Evolutionary conservation across 2,329 filamentous ascomycete genomes (phyloP).

Genomic region (Ophiostoma fasciatum): DNA sequence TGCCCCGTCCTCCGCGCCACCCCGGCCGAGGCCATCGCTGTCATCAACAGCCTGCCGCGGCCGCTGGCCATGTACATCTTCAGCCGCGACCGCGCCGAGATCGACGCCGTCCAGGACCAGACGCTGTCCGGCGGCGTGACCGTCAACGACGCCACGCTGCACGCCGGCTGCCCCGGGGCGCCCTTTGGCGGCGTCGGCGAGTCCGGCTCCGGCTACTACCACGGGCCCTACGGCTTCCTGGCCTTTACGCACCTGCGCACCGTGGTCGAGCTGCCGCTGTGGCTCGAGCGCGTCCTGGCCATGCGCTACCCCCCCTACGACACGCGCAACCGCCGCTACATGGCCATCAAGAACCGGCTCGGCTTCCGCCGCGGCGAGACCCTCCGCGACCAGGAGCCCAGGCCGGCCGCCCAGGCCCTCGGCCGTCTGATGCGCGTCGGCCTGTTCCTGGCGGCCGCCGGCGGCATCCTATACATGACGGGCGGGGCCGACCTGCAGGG

Average conservation of each 20-base stretch:
- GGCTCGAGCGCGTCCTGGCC: slow-evolving; percentile 18
- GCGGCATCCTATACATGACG: not conserved
- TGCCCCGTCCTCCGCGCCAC: slow-evolving; percentile 22
- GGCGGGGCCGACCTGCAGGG: too few species aligned
- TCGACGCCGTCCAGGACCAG: slow-evolving; percentile 19
- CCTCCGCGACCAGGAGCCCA: not conserved
- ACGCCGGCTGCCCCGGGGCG: slow-evolving; percentile 24
- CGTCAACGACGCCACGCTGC: slow-evolving; percentile 32
- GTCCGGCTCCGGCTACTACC: slow-evolving; percentile 15
- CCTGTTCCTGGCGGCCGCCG: not conserved
- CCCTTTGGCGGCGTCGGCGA: slow-evolving; percentile 36
- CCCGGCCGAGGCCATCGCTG: slow-evolving; percentile 16
- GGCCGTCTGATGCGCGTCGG: not conserved
- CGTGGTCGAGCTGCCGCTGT: slow-evolving; percentile 22
- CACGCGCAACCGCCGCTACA: not conserved
- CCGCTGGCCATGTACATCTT: slow-evolving; percentile 28
- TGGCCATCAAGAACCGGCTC: not conserved
- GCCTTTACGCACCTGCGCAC: slow-evolving; percentile 25
- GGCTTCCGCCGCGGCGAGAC: not conserved
- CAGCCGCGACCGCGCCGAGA: slow-evolving; percentile 20
- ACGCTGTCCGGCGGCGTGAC: slow-evolving; percentile 35
- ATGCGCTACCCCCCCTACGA: not conserved
- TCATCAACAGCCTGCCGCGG: slow-evolving; percentile 16
- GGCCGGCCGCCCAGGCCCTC: not conserved
- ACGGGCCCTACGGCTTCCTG: slow-evolving; percentile 32